Evolutionary conservation across 441 rosid species (phyloP), one percentile per base, ranked within the genome.

Genomic region (Monsonia emarginata): DNA sequence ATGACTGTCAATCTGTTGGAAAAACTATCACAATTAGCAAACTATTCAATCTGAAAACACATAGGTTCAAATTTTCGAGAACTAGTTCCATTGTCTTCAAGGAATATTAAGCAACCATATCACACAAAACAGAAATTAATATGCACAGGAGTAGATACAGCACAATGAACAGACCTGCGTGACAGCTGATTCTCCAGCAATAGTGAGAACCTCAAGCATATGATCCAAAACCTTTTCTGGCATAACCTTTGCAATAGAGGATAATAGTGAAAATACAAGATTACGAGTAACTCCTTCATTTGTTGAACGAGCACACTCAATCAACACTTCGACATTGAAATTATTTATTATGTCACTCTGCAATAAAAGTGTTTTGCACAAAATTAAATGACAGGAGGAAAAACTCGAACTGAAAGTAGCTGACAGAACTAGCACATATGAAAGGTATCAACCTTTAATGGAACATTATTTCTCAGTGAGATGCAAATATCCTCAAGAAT

Each of bases 141-240:
- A 46, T n/a, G 24, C 65, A 65, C 30, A 22, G 50, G 44, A 66
- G 32, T 52, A 61, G 24, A 64, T 21, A 22, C 24, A 54, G 54
- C 61, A 27, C 40, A 65, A 28, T 60, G 32, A 72, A 82, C 85
- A 76, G 78, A 95, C 99, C 98, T 92, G 95, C 57, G 84, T 80
- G 64, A 88, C 83, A 0, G 96, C 80, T 64, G 98, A 92, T 79
- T 90, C 87, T 72, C 98, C 98, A 30, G 88, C 78, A 38, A 86
- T 81, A 30, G 83, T 66, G 69, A 95, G 83, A 78, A 92, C 85
- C 67, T 83, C 90, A 65, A 72, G 63, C 68, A 83, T 83, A 66
- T 90, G 88, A 58, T 85, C 91, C 83, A 87, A 75, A 63, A 92
- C 71, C 66, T 71, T 83, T 61, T 83, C 88, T 0, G 98, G 97